Conservation (phyloP, 1,284 basidiomycete species). For the Vanrija pseudolonga region DNA sequence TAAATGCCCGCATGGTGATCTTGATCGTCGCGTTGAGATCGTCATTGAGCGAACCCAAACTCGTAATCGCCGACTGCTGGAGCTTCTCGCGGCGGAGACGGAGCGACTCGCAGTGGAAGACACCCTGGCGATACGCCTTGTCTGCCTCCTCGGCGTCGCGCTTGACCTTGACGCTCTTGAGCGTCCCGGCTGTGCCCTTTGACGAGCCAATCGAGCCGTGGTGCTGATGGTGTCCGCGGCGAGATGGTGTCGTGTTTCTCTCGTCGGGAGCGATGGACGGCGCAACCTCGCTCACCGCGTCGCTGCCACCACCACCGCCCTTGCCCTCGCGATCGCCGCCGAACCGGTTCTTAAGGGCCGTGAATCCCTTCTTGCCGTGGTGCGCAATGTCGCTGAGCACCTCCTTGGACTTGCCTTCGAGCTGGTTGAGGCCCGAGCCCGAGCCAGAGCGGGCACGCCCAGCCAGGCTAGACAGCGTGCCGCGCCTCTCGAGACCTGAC, state of each 20-base stretch:
- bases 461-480: neutral
- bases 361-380: slow-evolving; percentile 47
- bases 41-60: slow-evolving; percentile 70
- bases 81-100: slow-evolving; percentile 76
- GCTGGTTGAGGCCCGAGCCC: slow-evolving; percentile 6
- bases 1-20: slow-evolving; percentile 64
- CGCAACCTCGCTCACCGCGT: slow-evolving; percentile 10
- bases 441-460: slow-evolving; percentile 28
- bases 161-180: slow-evolving; percentile 73
- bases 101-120: slow-evolving; percentile 92
- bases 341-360: slow-evolving; percentile 44
- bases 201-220: neutral
- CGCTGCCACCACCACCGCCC: slow-evolving; percentile 1
- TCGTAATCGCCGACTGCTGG: slow-evolving; percentile 77
- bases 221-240: neutral
- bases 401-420: slow-evolving; percentile 41
- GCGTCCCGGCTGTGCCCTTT: slow-evolving; percentile 46
- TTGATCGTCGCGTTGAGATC: slow-evolving; percentile 69
- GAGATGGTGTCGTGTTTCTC: neutral
- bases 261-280: neutral
- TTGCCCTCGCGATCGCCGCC: slow-evolving; percentile 27
- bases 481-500: neutral
- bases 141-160: slow-evolving; percentile 93
- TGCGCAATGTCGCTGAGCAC: slow-evolving; percentile 45
- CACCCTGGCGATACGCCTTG: slow-evolving; percentile 83